Percentiles rank a stretch among this genome's conserved stretches.
phyloP scores from a whole-genome alignment of 352 stramenopile species.

The Globisporangium nagaii region DNA sequence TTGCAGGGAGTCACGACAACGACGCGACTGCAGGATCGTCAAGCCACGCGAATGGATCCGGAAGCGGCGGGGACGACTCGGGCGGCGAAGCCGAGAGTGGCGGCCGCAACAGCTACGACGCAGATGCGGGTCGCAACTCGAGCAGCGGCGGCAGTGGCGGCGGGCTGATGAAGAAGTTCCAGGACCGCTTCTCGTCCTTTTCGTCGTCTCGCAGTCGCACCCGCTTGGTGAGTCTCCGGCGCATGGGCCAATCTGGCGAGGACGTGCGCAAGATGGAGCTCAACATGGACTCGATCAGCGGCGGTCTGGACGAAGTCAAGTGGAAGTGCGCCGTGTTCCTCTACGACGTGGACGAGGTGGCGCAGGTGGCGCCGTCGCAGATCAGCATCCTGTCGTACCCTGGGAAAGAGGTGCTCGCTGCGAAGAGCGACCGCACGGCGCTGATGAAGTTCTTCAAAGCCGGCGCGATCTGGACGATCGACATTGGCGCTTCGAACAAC shows the following conservation, averaged over 20 bases:
- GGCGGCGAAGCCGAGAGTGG: slow-evolving; percentile 12
- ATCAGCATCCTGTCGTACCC: slow-evolving; percentile 77
- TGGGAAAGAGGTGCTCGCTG: slow-evolving; percentile 52
- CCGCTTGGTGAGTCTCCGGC: slow-evolving; percentile 52
- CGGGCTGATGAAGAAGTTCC: slow-evolving; percentile 80
- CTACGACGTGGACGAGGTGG: slow-evolving; percentile 78
- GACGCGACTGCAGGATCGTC: background rate
- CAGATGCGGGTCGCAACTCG: slow-evolving; percentile 12
- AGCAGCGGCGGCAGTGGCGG: slow-evolving; percentile 15
- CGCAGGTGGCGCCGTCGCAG: slow-evolving; percentile 70
- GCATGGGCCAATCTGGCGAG: slow-evolving; percentile 64
- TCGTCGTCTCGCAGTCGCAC: slow-evolving; percentile 44
- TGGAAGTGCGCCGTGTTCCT: slow-evolving; percentile 83
- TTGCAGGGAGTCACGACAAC: slow-evolving; percentile 25
- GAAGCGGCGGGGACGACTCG: slow-evolving; percentile 30
- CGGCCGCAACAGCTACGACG: slow-evolving; percentile 3
- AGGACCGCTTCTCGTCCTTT: slow-evolving; percentile 57
- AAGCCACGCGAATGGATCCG: slow-evolving; percentile 11
- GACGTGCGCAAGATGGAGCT: slow-evolving; percentile 75
- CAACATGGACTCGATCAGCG: slow-evolving; percentile 76
- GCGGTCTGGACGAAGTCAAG: slow-evolving; percentile 81
- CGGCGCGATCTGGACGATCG: slow-evolving; percentile 72
- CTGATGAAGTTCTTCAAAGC: slow-evolving; percentile 79
- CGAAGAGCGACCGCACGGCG: slow-evolving; percentile 57
- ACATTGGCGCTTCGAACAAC: slow-evolving; percentile 70